Base-by-base conservation (phyloP, 345 rosid species). In the Pelargonium nanum region DNA sequence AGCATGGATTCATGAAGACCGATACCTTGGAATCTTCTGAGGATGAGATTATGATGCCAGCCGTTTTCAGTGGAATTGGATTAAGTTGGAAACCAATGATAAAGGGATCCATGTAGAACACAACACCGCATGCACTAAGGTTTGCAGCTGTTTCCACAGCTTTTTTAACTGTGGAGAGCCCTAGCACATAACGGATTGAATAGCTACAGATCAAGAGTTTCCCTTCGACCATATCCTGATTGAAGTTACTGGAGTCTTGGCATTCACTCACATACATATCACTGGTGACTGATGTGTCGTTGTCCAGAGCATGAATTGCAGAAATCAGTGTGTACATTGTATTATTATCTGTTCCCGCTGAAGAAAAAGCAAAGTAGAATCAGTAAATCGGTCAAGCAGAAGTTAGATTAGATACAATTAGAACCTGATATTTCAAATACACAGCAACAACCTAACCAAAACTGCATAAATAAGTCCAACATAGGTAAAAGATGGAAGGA, bases 261-360 rank as follows among this genome's bases (percentile, higher is more conserved):
- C 98, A 92, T 84, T 92, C 98, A 34, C 91, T 78, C 68, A 77
- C 85, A 69, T 89, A 89, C 91, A 89, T 84, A 78, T 92, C 97
- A 60, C 72, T 56, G 54, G 89, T 70, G 66, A 54, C 67, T 25
- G 84, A 69, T 20, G 89, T 81, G 57, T 63, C 81, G 68, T 85
- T 87, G 71, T 75, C 79, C 78, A 89, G 59, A 55, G 87, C 97
- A 74, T 92, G 86, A 55, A 80, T 53, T 62, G 98, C 93, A 67
- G 85, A 87, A 58, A 92, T 67, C 70, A 92, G 63, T 4, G 55
- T 81, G 71, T 76, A 87, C 84, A 70, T 71, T 9, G 76, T 66
- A 48, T 71, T 71, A 15, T 73, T 22, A 65, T 60, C 70, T 12
- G 96, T 92, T 58, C 93, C 91, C 60, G 86, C 98, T 92, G 87